Base-by-base conservation (phyloP, 163 green algal species). In the Scenedesmus sp. region DNA sequence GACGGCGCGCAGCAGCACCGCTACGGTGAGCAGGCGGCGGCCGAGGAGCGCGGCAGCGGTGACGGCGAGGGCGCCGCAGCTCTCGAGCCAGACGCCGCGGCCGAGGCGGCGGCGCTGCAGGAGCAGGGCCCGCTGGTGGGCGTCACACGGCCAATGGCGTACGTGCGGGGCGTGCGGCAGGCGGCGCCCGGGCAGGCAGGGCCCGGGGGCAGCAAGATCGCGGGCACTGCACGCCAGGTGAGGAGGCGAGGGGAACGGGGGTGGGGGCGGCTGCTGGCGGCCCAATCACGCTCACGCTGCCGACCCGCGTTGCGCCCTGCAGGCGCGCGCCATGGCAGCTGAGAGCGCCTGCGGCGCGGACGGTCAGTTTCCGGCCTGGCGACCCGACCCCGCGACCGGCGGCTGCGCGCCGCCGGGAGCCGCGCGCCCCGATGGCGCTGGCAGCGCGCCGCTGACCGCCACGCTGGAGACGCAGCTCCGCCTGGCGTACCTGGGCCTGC, bases 381-480 rank as follows among this genome's bases (percentile, higher is more conserved):
- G 31, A 33, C 4, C 62, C 0, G 62, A 18, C 62, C 15, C n/a
- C 14, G 7, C 11, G 17, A 70, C 17, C 51, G 48, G 56, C 51
- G 36, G 44, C 48, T 48, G 57, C 29, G 22, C 31, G 14, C 18
- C 63, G 66, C 20, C 24, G 17, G 24, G 31, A 39, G 24, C 18
- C 7, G 26, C 10, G 17, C n/a, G 18, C 7, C 42, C 22, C 24
- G 57, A 70, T 70, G 70, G 70, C 44, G 70, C 56, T 5, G 70
- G 70, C 39, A 70, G 20, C 5, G 18, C 42, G 0, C 60, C 31
- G 4, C 29, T 50, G 11, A 50, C 24, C 17, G 56, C 36, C 26
- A 78, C 70, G 34, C 36, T 70, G 9, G 70, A 78, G 53, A 36
- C 58, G 53, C 39, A 53, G 42, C 56, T 70, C 58, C 62, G 31